Evolutionary conservation across 2,329 filamentous ascomycete species (phyloP), one percentile per base, ranked within the genome.

Genomic region (Alternaria sp.): DNA sequence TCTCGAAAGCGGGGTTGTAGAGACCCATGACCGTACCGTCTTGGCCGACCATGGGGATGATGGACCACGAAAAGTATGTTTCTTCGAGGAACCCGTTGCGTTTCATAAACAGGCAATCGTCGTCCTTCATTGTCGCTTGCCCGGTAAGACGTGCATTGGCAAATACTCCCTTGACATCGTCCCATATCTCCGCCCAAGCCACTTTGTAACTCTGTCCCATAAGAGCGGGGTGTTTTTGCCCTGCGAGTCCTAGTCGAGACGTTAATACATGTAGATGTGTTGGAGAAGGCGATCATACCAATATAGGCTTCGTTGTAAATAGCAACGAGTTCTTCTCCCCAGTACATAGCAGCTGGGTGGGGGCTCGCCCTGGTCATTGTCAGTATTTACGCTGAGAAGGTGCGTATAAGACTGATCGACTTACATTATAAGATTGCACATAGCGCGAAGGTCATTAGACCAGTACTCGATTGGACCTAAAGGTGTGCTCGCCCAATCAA

Each of bases 71-170:
- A 74, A 94, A 94, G 73, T 92, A 94, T 0, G 90, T 89, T 73
- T 95, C 92, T 76, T 96, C 91, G 1, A 92, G 78, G 63, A 86
- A 92, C 1, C 88, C 87, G 64, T 87, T 86, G 8, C 92, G 86
- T 48, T 85, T 83, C 32, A 95, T 85, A 70, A 93, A 93, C 1
- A 94, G 81, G 58, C 87, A 88, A 64, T 94, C 91, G 69, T 95
- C 92, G 66, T 94, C 89, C 76, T 93, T 94, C 90, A 94, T 92
- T 0, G 89, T 93, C 0, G 92, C 90, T 79, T 93, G 89, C 0
- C 92, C 92, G 5, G 88, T 90, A 40, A 85, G 78, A 76, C 85
- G 86, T 0, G 92, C 92, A 62, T 83, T 87, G 18, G 85, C 82
- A 65, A 95, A 92, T 0, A 91, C 85, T 2, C 88, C 88, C 64